Conservation (phyloP, 805 yeast genomes). For the Wickerhamomyces canadensis region DNA sequence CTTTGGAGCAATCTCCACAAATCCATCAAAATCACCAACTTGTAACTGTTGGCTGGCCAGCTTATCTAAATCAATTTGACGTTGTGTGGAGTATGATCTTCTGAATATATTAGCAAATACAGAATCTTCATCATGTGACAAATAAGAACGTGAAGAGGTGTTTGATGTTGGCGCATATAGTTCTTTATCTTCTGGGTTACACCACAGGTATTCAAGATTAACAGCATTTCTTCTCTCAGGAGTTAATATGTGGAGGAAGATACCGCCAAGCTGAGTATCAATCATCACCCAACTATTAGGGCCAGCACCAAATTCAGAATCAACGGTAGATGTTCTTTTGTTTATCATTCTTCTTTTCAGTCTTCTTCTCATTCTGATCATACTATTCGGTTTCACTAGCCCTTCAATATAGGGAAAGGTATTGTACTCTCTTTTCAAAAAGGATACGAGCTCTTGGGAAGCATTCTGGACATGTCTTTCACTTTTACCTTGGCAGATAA, state of each 20-base stretch:
- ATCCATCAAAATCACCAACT: slow-evolving; percentile 8
- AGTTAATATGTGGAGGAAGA: slow-evolving; percentile 71
- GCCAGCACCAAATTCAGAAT: slow-evolving; percentile 47
- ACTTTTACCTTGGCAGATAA: slow-evolving; percentile 73
- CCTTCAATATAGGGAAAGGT: slow-evolving; percentile 64
- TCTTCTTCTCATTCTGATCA: slow-evolving; percentile 46
- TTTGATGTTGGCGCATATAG: slow-evolving; percentile 7
- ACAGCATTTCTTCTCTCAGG: slow-evolving; percentile 59
- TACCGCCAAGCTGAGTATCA: slow-evolving; percentile 57
- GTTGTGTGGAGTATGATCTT: slow-evolving; percentile 31
- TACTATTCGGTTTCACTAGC: slow-evolving; percentile 49
- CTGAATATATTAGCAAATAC: slow-evolving; percentile 40
- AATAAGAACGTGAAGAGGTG: not conserved
- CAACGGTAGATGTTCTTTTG: slow-evolving; percentile 43
- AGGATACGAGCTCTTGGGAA: slow-evolving; percentile 48
- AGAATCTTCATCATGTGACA: slow-evolving; percentile 28
- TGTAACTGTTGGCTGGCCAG: slow-evolving; percentile 11
- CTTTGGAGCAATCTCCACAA: not conserved
- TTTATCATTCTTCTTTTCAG: slow-evolving; percentile 48
- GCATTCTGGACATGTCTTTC: slow-evolving; percentile 72
- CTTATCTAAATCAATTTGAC: slow-evolving; percentile 4
- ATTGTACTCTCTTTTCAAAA: slow-evolving; percentile 47
- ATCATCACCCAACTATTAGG: slow-evolving; percentile 82
- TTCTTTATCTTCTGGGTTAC: slow-evolving; percentile 28
- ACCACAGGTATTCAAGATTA: slow-evolving; percentile 68